Evolutionary conservation across 495 filamentous ascomycete genomes (phyloP).

Genomic region (Astrocystis sublimbata): DNA sequence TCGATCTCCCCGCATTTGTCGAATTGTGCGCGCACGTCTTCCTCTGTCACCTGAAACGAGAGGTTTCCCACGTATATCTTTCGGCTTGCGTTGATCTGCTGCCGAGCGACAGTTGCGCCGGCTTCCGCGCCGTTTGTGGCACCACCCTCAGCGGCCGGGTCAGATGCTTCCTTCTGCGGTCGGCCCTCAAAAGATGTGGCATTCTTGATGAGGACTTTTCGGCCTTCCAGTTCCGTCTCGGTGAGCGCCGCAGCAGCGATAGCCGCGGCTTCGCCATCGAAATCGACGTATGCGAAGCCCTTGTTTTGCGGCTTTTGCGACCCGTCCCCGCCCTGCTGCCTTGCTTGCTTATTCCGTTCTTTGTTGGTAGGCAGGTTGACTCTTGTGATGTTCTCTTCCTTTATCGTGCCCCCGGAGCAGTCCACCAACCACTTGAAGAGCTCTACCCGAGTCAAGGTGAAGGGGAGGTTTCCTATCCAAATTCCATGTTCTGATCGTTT

Average conservation of each 20-base stretch:
- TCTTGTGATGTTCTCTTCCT: constrained; percentile 71
- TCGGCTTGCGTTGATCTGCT: constrained; percentile 57
- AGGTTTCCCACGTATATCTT: constrained; percentile 94
- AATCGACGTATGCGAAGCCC: constrained; percentile 96
- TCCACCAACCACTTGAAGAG: constrained; percentile 75
- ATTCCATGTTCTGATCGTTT: constrained; percentile 76
- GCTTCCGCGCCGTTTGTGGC: constrained; percentile 45
- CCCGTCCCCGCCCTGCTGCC: constrained; percentile 44
- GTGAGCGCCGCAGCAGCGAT: constrained; percentile 73
- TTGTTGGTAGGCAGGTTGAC: constrained; percentile 71
- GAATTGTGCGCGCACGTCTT: constrained; percentile 77
- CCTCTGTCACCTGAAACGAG: constrained; percentile 78
- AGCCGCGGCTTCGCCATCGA: constrained; percentile 65
- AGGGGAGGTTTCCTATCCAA: constrained; percentile 95
- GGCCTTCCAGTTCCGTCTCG: constrained; percentile 72
- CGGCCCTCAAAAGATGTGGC: constrained; percentile 82
- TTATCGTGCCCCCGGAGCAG: constrained; percentile 61
- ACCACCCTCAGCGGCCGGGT: constrained; percentile 19
- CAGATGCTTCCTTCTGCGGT: constrained; percentile 47
- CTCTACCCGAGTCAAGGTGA: constrained; percentile 68
- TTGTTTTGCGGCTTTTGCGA: constrained; percentile 54
- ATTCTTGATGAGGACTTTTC: constrained; percentile 89
- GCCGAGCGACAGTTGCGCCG: constrained; percentile 25
- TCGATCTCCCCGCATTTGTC: constrained; percentile 75
- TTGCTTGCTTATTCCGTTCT: constrained; percentile 20